A percentile compares a stretch with the other conserved stretches of the same genome.
These are phyloP conservation scores for Pseudozyma sp. DNA, from an alignment of 1,284 basidiomycete species.

Conservation along the genomic window DNA sequence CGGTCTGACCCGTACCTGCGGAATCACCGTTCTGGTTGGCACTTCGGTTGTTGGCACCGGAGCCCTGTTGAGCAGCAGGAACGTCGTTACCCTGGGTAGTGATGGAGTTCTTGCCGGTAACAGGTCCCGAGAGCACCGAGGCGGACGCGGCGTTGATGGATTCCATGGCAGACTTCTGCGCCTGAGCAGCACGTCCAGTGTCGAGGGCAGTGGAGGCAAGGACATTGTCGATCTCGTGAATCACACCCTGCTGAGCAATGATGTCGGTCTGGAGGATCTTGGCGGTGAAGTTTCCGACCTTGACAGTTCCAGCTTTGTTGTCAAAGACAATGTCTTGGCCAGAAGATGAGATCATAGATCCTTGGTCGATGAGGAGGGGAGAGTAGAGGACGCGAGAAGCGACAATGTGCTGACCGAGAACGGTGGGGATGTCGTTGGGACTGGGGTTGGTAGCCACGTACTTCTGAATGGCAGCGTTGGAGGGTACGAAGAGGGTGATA, in stretches of 20 bases:
- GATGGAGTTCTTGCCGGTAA: conserved; percentile 45
- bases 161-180: conserved; percentile 41
- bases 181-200: conserved; percentile 46
- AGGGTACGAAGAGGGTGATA: conserved; percentile 56
- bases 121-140: conserved; percentile 36
- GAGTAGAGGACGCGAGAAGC: conserved; percentile 52
- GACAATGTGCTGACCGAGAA: conserved; percentile 55
- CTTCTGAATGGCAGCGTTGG: conserved; percentile 39
- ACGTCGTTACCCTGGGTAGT: conserved; percentile 49
- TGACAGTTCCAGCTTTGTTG: conserved; percentile 42
- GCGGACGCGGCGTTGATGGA: conserved; percentile 23
- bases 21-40: conserved; percentile 38
- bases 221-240: conserved; percentile 56
- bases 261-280: conserved; percentile 56
- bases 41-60: conserved; percentile 33
- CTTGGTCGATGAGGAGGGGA: conserved; percentile 51
- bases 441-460: conserved; percentile 33
- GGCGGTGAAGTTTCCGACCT: conserved; percentile 50
- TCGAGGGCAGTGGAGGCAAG: conserved; percentile 47
- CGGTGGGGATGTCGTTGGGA: conserved; percentile 31
- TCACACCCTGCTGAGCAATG: conserved; percentile 51
- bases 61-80: conserved; percentile 38
- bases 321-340: conserved; percentile 57
- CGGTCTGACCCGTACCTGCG: conserved; percentile 30
- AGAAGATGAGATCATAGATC: conserved; percentile 45